Evolutionary conservation across 78 protist genomes (phyloP).

Genomic region (Creolimax fragrantissima): DNA sequence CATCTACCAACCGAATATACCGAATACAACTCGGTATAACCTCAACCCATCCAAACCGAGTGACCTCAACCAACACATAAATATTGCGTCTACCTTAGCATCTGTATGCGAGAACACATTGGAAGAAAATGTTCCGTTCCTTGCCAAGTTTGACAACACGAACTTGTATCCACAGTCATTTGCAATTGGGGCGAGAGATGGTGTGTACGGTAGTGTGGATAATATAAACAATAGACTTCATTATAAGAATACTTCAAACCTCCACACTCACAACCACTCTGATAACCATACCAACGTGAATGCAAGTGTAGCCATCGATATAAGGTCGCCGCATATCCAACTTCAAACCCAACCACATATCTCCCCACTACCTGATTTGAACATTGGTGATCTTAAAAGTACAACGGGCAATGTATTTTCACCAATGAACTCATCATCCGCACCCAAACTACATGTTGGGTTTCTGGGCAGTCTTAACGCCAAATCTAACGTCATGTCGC

Average conservation of each 20-base stretch:
- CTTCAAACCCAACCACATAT: not conserved
- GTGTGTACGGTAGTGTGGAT: not conserved
- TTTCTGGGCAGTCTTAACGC: too few relatives aligned
- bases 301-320: not conserved
- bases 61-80: not conserved
- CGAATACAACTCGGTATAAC: not conserved
- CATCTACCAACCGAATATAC: too few relatives aligned
- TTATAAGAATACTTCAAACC: not conserved
- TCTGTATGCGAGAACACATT: not conserved
- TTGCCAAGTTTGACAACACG: not conserved
- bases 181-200: not conserved
- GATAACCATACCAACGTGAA: not conserved
- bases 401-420: too few relatives aligned
- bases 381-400: too few relatives aligned
- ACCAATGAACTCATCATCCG: not conserved
- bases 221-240: not conserved
- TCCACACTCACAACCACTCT: not conserved
- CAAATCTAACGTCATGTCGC: not conserved
- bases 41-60: not conserved
- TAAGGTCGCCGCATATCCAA: not conserved
- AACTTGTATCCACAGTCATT: not conserved
- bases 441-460: too few relatives aligned
- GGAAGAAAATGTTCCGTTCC: not conserved
- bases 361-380: not conserved
- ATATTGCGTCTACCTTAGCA: too few relatives aligned